A percentile compares a stretch with the other conserved stretches of the same genome.
Evolutionary conservation across 768 basidiomycete species (phyloP).

Genomic region (Candolleomyces efflorescens): DNA sequence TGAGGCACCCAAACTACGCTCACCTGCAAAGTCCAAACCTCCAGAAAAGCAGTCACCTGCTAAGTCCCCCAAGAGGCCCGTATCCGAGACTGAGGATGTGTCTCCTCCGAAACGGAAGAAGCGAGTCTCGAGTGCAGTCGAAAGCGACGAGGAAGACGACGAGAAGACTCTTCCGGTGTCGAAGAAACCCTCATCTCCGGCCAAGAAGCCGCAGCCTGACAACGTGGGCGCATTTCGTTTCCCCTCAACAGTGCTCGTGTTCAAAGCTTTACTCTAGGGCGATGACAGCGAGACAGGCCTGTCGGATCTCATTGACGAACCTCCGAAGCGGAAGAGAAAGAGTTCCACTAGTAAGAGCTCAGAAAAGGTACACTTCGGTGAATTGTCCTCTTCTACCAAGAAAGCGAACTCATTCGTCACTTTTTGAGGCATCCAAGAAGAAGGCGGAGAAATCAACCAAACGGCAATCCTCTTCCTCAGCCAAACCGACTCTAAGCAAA

Average conservation of each 20-base stretch:
- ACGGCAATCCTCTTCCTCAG: slow-evolving; percentile 15
- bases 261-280: slow-evolving; percentile 3
- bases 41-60: too few species aligned
- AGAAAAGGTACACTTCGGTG: slow-evolving; percentile 17
- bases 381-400: not conserved
- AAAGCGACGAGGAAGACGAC: not conserved
- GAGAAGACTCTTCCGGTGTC: not conserved
- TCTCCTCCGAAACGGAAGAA: not conserved
- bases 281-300: slow-evolving; percentile 54
- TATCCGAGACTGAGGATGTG: not conserved
- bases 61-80: not conserved
- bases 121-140: not conserved
- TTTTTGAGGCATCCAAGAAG: slow-evolving; percentile 17
- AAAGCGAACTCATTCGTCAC: not conserved
- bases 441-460: slow-evolving; percentile 22
- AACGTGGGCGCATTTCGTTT: not conserved
- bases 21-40: not conserved
- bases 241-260: not conserved
- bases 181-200: not conserved
- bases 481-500: slow-evolving; percentile 30
- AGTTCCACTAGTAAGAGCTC: slow-evolving; percentile 20
- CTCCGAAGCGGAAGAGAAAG: slow-evolving; percentile 41
- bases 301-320: slow-evolving; percentile 57
- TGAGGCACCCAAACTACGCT: not conserved
- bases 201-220: not conserved